Percentiles rank a stretch among this genome's conserved stretches.
phyloP scores from a whole-genome alignment of 163 green algal species.

The Chloromonas sp. region DNA sequence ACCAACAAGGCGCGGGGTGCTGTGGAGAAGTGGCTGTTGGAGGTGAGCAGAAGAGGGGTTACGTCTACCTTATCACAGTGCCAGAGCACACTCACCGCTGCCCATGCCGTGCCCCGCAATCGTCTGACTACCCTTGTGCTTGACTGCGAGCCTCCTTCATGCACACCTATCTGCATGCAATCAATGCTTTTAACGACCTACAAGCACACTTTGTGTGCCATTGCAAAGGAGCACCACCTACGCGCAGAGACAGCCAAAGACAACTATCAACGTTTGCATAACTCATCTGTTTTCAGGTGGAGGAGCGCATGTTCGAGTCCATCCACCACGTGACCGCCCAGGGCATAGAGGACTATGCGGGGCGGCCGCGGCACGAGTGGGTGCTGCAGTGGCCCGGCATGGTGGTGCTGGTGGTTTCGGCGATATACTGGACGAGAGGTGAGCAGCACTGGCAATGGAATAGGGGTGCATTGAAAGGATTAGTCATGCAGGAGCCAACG shows the following conservation, averaged over 20 bases:
- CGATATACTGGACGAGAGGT: constrained; percentile 62
- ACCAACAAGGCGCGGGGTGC: constrained; percentile 47
- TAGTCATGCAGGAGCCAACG: not conserved
- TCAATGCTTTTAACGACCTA: too few species aligned
- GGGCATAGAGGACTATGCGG: constrained; percentile 46
- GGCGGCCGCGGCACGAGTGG: constrained; percentile 43
- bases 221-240: not conserved
- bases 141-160: too few species aligned
- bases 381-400: constrained; percentile 66
- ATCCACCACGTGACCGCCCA: constrained; percentile 46
- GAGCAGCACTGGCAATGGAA: not conserved
- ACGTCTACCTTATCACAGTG: not conserved
- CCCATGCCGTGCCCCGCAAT: too few species aligned
- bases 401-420: constrained; percentile 64
- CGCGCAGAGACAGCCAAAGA: not conserved
- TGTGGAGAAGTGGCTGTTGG: constrained; percentile 67
- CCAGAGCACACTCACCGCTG: too few species aligned
- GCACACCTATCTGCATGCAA: too few species aligned
- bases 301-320: constrained; percentile 55
- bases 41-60: constrained; percentile 13
- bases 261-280: too few species aligned
- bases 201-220: not conserved
- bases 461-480: not conserved
- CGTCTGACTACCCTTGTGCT: too few species aligned
- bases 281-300: constrained; percentile 27